Percentiles rank a stretch among this genome's conserved stretches.
These are phyloP conservation scores for Leptographium procerum DNA, from an alignment of 2,329 filamentous ascomycete species.

Conservation along the genomic window DNA sequence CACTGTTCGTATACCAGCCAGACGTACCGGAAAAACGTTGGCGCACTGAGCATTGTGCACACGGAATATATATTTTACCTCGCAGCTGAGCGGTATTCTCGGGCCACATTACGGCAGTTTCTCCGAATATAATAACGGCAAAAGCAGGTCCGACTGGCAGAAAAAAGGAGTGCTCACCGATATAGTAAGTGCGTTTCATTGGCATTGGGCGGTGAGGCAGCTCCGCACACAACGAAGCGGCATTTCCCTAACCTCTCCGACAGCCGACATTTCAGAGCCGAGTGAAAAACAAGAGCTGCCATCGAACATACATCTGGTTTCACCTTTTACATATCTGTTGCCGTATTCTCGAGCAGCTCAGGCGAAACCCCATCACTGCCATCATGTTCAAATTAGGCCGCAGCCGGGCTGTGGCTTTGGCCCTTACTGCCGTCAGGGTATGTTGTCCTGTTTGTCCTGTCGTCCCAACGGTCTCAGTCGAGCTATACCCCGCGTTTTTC, in stretches of 20 bases:
- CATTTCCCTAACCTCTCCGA: constrained; percentile 12
- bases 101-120: neutral
- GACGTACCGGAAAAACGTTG: neutral
- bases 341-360: neutral
- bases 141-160: neutral
- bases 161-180: neutral
- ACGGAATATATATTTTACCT: neutral
- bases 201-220: neutral
- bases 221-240: neutral
- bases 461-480: neutral
- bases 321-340: neutral
- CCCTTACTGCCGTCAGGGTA: constrained; percentile 67
- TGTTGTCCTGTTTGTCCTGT: constrained; percentile 16
- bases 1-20: neutral
- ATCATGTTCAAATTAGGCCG: constrained; percentile 83
- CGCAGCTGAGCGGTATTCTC: neutral
- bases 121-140: neutral
- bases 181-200: neutral
- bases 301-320: neutral
- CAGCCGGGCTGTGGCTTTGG: constrained; percentile 68
- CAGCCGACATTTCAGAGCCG: neutral
- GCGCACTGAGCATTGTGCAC: no score
- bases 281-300: neutral
- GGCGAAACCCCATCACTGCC: constrained; percentile 7
- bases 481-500: constrained; percentile 5